These are phyloP conservation scores for Ganoderma meredithae DNA, from an alignment of 1,284 basidiomycete genomes.

Conservation along the genomic window DNA sequence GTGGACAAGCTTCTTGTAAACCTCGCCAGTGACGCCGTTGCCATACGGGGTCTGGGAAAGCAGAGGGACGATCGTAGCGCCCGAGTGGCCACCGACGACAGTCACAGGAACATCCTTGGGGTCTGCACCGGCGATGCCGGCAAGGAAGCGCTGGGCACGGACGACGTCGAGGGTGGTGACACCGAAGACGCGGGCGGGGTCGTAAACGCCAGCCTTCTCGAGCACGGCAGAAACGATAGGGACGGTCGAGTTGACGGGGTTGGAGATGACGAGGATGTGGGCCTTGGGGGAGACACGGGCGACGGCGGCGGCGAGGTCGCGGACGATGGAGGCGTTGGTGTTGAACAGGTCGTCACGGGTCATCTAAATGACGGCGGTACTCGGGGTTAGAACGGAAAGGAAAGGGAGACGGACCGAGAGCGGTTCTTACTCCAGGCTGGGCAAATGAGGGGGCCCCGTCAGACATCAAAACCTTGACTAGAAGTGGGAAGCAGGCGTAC, in stretches of 20 bases:
- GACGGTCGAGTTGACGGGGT: constrained; percentile 96
- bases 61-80: constrained; percentile 94
- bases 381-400: constrained; percentile 42
- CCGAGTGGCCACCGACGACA: constrained; percentile 96
- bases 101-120: constrained; percentile 80
- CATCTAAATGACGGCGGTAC: constrained; percentile 61
- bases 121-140: constrained; percentile 72
- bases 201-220: constrained; percentile 93
- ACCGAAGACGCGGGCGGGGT: constrained; percentile 84
- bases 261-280: constrained; percentile 95
- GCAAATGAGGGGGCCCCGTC: constrained; percentile 37
- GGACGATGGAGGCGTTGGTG: constrained; percentile 96
- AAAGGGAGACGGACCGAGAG: constrained; percentile 23
- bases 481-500: constrained; percentile 52
- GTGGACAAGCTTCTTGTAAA: constrained; percentile 75
- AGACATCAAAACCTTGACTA: constrained; percentile 17
- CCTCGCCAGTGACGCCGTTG: constrained; percentile 73
- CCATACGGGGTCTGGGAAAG: constrained; percentile 82
- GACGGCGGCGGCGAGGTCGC: constrained; percentile 91
- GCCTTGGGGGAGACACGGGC: constrained; percentile 91
- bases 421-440: constrained; percentile 75
- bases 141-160: constrained; percentile 92
- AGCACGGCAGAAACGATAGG: constrained; percentile 96
- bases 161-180: constrained; percentile 98
- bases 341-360: constrained; percentile 99